A percentile compares a stretch with the other conserved stretches of the same genome.
Evolutionary conservation across 2,329 filamentous ascomycete species (phyloP).

Genomic region (Sarocladium strictum): DNA sequence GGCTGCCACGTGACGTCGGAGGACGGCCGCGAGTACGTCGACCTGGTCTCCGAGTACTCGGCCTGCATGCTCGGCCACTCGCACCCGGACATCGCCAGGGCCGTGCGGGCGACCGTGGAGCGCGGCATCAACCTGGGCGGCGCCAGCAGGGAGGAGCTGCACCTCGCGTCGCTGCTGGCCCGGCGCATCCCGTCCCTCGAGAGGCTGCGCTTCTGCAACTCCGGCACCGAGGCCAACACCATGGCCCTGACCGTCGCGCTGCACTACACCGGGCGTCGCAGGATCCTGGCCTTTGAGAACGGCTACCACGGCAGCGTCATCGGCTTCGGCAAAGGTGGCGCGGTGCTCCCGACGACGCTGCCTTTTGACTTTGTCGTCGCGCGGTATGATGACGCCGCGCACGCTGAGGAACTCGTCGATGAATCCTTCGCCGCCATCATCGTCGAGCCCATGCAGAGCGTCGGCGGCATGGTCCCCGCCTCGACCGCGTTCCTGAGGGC

Average conservation of each 20-base stretch:
- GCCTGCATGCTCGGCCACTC: conserved; percentile 64
- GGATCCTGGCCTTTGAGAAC: conserved; percentile 46
- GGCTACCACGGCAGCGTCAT: conserved; percentile 32
- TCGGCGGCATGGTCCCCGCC: conserved; percentile 51
- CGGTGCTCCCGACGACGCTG: conserved; percentile 36
- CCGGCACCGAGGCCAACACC: conserved; percentile 59
- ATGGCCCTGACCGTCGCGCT: conserved; percentile 51
- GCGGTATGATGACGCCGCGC: conserved; percentile 53
- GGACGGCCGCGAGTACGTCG: conserved; percentile 44
- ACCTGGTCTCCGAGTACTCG: conserved; percentile 58
- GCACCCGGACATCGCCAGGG: conserved; percentile 43
- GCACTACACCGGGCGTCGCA: conserved; percentile 35
- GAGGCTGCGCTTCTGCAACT: conserved; percentile 56
- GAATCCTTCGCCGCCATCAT: conserved; percentile 55
- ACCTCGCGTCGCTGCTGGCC: conserved; percentile 31
- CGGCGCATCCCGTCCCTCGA: conserved; percentile 44
- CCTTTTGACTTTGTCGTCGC: conserved; percentile 49
- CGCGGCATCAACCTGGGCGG: conserved; percentile 50
- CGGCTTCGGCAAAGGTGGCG: conserved; percentile 25
- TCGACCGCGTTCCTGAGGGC: conserved; percentile 43
- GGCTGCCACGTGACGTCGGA: conserved; percentile 32
- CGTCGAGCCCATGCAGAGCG: conserved; percentile 61
- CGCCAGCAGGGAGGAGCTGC: conserved; percentile 43
- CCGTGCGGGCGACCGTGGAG: conserved; percentile 40
- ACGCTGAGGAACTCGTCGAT: conserved; percentile 36